Evolutionary conservation across 1,284 basidiomycete species (phyloP).

Genomic region (Irpex sp.): DNA sequence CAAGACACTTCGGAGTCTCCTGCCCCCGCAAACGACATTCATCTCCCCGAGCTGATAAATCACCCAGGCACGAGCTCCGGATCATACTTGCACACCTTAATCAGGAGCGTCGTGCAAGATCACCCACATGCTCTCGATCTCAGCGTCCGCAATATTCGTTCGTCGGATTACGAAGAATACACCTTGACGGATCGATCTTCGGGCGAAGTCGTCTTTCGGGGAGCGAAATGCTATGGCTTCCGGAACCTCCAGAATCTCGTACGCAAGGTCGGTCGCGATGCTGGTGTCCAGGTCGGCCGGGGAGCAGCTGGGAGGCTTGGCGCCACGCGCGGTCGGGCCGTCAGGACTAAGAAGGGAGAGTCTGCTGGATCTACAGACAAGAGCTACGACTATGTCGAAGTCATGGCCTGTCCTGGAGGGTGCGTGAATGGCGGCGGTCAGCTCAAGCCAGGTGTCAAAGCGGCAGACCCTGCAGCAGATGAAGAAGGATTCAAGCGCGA

Average conservation of each 20-base stretch:
- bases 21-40: slow-evolving; percentile 1
- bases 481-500: slow-evolving; percentile 59
- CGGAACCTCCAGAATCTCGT: slow-evolving; percentile 97
- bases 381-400: slow-evolving; percentile 93
- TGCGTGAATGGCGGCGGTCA: slow-evolving; percentile 99
- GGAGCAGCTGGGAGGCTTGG: slow-evolving; percentile 63
- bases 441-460: slow-evolving; percentile 53
- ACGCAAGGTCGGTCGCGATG: slow-evolving; percentile 84
- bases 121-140: slow-evolving; percentile 39
- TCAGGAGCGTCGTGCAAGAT: slow-evolving; percentile 39
- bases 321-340: slow-evolving; percentile 29
- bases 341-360: slow-evolving; percentile 27
- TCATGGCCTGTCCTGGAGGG: slow-evolving; percentile 98
- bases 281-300: slow-evolving; percentile 68
- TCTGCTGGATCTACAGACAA: slow-evolving; percentile 37
- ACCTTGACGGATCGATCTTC: slow-evolving; percentile 42
- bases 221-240: slow-evolving; percentile 96
- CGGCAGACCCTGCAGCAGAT: slow-evolving; percentile 34
- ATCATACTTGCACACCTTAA: slow-evolving; percentile 84
- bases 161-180: slow-evolving; percentile 66
- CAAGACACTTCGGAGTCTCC: slow-evolving; percentile 6
- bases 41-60: slow-evolving; percentile 69
- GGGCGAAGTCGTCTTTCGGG: slow-evolving; percentile 79
- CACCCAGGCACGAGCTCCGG: slow-evolving; percentile 92
- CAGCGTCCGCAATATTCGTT: slow-evolving; percentile 56